These are phyloP conservation scores for Isabelozyma pseudorhagii DNA, from an alignment of 805 yeast species.

Conservation along the genomic window DNA sequence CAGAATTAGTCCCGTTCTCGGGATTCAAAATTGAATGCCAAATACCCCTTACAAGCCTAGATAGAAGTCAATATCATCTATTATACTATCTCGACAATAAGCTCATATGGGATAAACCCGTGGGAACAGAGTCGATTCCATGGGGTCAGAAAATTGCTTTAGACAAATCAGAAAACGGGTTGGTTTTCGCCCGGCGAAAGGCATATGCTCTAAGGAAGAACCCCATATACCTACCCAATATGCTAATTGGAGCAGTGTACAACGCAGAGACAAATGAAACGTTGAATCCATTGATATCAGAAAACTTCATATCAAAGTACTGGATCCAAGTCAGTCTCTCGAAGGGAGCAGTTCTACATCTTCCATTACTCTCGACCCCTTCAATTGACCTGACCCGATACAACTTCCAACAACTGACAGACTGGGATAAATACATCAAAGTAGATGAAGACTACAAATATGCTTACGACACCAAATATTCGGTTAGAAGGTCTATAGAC, in stretches of 20 bases:
- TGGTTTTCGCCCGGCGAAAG: slow-evolving; percentile 19
- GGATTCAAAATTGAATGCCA: slow-evolving; percentile 29
- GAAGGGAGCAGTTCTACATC: slow-evolving; percentile 16
- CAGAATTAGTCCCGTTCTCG: slow-evolving; percentile 7
- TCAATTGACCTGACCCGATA: slow-evolving; percentile 18
- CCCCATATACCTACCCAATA: slow-evolving; percentile 25
- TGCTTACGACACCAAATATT: slow-evolving; percentile 10
- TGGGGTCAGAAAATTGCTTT: slow-evolving; percentile 15
- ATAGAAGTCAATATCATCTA: slow-evolving; percentile 14
- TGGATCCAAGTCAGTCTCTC: slow-evolving; percentile 25
- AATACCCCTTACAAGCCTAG: slow-evolving; percentile 7
- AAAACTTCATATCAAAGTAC: slow-evolving; percentile 15
- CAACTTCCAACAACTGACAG: slow-evolving; percentile 2
- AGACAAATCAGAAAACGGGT: background rate
- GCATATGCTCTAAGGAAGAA: slow-evolving; percentile 15
- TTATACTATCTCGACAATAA: slow-evolving; percentile 29
- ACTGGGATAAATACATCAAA: slow-evolving; percentile 17
- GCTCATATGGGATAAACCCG: slow-evolving; percentile 13
- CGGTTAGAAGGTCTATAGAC: slow-evolving; percentile 6
- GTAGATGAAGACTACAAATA: slow-evolving; percentile 16
- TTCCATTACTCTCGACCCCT: slow-evolving; percentile 29
- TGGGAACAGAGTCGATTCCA: slow-evolving; percentile 17
- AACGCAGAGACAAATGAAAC: background rate
- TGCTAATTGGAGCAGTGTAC: slow-evolving; percentile 21
- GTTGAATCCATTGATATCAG: slow-evolving; percentile 20